Evolutionary conservation across 2,329 filamentous ascomycete species (phyloP).

Genomic region (Curvularia spicifera): DNA sequence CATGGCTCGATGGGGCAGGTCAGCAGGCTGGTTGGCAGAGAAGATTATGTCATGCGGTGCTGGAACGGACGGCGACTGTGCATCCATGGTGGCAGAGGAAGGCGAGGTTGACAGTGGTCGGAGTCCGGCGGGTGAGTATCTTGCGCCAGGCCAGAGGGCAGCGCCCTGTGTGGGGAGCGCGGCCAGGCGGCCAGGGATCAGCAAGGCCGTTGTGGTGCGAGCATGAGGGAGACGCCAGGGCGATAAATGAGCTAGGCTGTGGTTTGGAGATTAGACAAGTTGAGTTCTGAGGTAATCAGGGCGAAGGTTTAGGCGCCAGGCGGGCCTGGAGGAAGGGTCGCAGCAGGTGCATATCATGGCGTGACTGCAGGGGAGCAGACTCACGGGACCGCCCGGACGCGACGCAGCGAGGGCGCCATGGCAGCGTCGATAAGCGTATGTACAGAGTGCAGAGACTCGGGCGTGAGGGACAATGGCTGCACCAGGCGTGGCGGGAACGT

Average conservation of each 20-base stretch:
- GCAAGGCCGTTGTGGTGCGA: conserved; percentile 19
- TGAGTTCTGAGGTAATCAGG: conserved; percentile 37
- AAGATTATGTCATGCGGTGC: conserved; percentile 31
- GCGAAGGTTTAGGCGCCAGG: conserved; percentile 21
- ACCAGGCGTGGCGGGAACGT: conserved; percentile 19
- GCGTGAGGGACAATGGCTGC: background rate
- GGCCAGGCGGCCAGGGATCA: background rate
- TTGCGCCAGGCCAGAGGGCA: background rate
- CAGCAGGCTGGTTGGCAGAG: conserved; percentile 36
- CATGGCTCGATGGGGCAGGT: conserved; percentile 34
- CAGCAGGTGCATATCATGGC: conserved; percentile 1
- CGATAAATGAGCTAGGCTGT: conserved; percentile 17
- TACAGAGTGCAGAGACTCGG: background rate
- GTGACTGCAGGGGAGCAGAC: conserved; percentile 18
- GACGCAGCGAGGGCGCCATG: conserved; percentile 21
- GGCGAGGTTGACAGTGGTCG: conserved; percentile 15
- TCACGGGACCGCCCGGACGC: conserved; percentile 33
- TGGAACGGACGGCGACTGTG: conserved; percentile 2
- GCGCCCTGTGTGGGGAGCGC: background rate
- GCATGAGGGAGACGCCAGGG: conserved; percentile 14
- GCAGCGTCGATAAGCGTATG: background rate
- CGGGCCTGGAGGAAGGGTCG: conserved; percentile 23
- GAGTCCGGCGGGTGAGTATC: conserved; percentile 9
- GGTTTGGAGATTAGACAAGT: conserved; percentile 29
- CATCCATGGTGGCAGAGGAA: conserved; percentile 2